These are phyloP conservation scores for Casaregolazyma suthepensis DNA, from an alignment of 1,139 yeast species.

Conservation along the genomic window DNA sequence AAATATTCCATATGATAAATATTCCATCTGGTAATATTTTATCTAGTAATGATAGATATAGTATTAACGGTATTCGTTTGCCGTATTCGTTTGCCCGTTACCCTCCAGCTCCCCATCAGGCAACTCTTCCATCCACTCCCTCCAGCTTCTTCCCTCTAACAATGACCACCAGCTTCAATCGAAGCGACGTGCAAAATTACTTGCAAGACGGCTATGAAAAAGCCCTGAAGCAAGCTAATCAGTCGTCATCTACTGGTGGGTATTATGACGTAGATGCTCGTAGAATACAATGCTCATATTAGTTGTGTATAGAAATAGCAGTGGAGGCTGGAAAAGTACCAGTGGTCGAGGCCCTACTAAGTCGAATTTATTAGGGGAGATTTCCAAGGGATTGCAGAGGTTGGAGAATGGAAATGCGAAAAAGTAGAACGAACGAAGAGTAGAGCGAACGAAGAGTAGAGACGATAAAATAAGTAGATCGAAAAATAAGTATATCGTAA, in stretches of 20 bases:
- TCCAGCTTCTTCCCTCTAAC: background rate
- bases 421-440: background rate
- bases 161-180: constrained; percentile 20
- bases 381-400: constrained; percentile 13
- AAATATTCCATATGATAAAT: no score
- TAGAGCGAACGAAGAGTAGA: no score
- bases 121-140: background rate
- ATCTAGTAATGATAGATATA: no score
- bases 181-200: constrained; percentile 23
- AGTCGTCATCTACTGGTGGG: constrained; percentile 1
- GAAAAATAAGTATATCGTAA: background rate
- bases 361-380: constrained; percentile 19
- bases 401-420: constrained; percentile 4
- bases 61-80: no score
- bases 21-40: no score
- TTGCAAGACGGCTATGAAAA: constrained; percentile 17
- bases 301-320: constrained; percentile 22
- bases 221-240: constrained; percentile 10
- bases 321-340: constrained; percentile 23
- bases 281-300: background rate
- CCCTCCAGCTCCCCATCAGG: background rate
- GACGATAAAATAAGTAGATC: background rate
- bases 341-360: constrained; percentile 12
- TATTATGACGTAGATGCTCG: background rate
- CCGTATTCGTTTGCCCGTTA: no score